phyloP scores from a whole-genome alignment of 441 rosid genomes.

The Melastoma candidum region DNA sequence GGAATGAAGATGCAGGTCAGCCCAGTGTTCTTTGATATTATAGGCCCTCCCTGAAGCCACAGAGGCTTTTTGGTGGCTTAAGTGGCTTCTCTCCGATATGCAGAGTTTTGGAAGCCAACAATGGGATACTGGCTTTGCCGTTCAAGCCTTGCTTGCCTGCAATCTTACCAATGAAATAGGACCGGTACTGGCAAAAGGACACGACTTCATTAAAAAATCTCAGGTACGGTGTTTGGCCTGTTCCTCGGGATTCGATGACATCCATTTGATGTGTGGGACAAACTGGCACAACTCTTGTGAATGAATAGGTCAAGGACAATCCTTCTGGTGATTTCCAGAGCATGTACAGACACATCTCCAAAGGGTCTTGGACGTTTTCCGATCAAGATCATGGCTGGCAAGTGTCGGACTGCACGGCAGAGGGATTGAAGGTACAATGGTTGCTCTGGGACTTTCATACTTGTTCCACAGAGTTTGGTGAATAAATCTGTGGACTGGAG shows the following conservation, averaged over 20 bases:
- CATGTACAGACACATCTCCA: constrained; percentile 19
- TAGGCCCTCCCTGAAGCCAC: neutral
- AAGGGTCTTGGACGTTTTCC: constrained; percentile 26
- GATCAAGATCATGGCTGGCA: constrained; percentile 56
- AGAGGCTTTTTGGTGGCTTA: neutral
- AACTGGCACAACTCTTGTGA: too few relatives aligned
- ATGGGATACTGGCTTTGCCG: constrained; percentile 17
- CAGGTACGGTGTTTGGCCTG: constrained; percentile 1
- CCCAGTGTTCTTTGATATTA: neutral
- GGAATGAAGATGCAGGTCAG: constrained; percentile 21
- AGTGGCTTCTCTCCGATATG: neutral
- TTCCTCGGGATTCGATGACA: neutral
- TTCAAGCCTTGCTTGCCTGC: constrained; percentile 17
- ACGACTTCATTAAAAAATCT: constrained; percentile 18
- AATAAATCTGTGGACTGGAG: neutral
- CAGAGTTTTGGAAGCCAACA: constrained; percentile 20
- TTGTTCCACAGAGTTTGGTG: neutral
- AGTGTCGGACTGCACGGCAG: constrained; percentile 29
- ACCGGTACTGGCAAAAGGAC: constrained; percentile 14
- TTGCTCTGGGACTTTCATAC: neutral
- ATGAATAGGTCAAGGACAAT: constrained; percentile 29
- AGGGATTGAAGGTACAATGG: constrained; percentile 7
- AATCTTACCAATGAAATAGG: constrained; percentile 14
- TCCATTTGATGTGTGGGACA: neutral
- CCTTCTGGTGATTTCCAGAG: constrained; percentile 27